Conservation (phyloP, 1,284 basidiomycete species). For the Heterobasidion annosum region DNA sequence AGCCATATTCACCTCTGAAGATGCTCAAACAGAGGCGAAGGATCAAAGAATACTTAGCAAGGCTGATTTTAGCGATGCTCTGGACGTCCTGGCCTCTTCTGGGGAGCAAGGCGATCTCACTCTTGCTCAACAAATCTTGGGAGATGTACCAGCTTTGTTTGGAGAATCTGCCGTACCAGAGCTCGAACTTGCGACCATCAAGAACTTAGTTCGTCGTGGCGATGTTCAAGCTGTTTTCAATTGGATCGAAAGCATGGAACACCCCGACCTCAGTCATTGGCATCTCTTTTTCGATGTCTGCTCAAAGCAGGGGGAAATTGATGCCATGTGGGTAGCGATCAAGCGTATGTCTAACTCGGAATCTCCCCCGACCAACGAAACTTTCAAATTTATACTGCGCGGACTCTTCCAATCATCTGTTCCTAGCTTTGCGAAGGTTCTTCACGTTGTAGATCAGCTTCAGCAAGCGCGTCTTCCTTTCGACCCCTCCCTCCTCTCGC, state of each 20-base stretch:
- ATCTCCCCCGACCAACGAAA: constrained; percentile 35
- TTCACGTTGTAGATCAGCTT: constrained; percentile 34
- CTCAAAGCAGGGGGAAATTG: constrained; percentile 25
- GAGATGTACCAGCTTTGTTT: constrained; percentile 34
- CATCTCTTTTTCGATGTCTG: constrained; percentile 39
- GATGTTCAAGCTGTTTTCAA: constrained; percentile 30
- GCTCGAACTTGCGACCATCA: constrained; percentile 25
- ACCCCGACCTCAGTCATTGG: constrained; percentile 43
- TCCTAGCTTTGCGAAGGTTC: constrained; percentile 5
- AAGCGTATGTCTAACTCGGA: constrained; percentile 32
- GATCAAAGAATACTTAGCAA: constrained; percentile 2
- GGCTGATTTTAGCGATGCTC: constrained; percentile 9
- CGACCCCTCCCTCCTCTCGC: constrained; percentile 28
- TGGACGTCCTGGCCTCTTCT: constrained; percentile 37
- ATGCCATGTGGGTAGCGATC: constrained; percentile 30
- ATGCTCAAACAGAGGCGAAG: neutral
- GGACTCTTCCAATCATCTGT: constrained; percentile 22
- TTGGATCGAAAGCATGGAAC: constrained; percentile 42
- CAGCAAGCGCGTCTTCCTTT: constrained; percentile 30
- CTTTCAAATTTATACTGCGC: constrained; percentile 37
- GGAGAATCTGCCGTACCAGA: constrained; percentile 26
- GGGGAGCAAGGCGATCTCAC: constrained; percentile 37
- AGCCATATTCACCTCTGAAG: neutral
- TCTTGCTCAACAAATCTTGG: constrained; percentile 39
- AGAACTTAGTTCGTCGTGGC: constrained; percentile 31